Base-by-base conservation (phyloP, 2,329 filamentous ascomycete genomes). In the Paecilomyces formosus region DNA sequence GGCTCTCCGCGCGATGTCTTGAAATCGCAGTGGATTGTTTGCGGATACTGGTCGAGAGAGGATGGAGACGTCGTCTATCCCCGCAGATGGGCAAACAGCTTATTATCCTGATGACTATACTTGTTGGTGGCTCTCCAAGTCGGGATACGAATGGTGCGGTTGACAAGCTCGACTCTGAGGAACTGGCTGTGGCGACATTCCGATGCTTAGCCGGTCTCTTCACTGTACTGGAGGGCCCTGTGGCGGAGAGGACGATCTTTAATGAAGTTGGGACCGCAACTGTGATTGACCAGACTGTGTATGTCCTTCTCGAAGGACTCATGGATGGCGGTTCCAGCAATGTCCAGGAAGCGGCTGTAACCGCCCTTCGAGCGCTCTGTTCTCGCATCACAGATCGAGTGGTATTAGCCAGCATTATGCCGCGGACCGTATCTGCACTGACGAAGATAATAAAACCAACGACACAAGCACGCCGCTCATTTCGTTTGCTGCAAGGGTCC, bases 331-430 rank as follows among this genome's bases (percentile, higher is more conserved):
- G 78, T 11, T 88, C 87, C 0, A 76, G 84, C 39, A 79, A 82
- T n/a, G 82, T 93, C 21, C 92, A 93, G 68, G 70, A 88, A 4
- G 83, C 88, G 63, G 89, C 91, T 5, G 77, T 90, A 3, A 73
- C 78, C 12, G 85, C 88, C 6, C 70, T 97, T 1, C 76, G 83
- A 55, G 77, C 83, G 0, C 76, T 94, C 7, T 84, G 86, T 63
- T 68, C 72, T 6, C 83, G 85, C 22, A 80, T 96, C 51, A 85
- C 82, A 56, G 88, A 94, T 66, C 83, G 82, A 53, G 82, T 88
- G n/a, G 85, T 89, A 2, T 78, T 96, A 58, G 90, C 91, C 9
- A 92, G 85, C 61, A 94, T 99, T 67, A 80, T 97, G 50, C 94
- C 95, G 0, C 91, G 92, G 9, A 90, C 90, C 0, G 84, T 96